Evolutionary conservation across 495 filamentous ascomycete genomes (phyloP).

Genomic region (Aspergillus indologenus): DNA sequence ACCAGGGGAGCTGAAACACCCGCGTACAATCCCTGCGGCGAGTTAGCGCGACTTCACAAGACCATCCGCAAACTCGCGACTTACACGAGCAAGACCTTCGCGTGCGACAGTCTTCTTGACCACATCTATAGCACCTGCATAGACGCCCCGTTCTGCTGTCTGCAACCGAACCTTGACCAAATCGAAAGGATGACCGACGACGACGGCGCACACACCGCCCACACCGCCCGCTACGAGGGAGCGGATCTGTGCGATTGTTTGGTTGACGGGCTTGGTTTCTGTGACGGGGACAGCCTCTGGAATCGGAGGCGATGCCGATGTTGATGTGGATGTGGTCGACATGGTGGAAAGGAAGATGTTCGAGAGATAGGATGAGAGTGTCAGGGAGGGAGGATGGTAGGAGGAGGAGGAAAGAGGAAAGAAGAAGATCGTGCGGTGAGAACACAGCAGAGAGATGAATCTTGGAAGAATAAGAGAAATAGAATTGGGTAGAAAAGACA

Average conservation of each 20-base stretch:
- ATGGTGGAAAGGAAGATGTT: slow-evolving; percentile 21
- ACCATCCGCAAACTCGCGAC: not conserved
- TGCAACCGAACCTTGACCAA: slow-evolving; percentile 96
- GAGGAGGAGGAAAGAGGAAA: slow-evolving; percentile 6
- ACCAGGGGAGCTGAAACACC: slow-evolving; percentile 92
- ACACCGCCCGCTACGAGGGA: slow-evolving; percentile 88
- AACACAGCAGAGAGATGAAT: not conserved
- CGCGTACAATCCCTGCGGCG: slow-evolving; percentile 77
- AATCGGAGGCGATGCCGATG: slow-evolving; percentile 31
- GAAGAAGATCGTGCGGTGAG: not conserved
- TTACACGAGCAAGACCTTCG: slow-evolving; percentile 71
- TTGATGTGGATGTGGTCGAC: slow-evolving; percentile 32
- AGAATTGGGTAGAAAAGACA: not conserved
- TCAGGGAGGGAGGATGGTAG: slow-evolving; percentile 13
- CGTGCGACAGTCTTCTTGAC: slow-evolving; percentile 81
- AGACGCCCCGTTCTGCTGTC: slow-evolving; percentile 91
- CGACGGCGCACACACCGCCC: slow-evolving; percentile 88
- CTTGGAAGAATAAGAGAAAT: not conserved
- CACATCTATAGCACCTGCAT: slow-evolving; percentile 86
- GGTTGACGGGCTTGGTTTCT: slow-evolving; percentile 40
- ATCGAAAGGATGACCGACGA: slow-evolving; percentile 95
- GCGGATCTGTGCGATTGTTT: slow-evolving; percentile 56
- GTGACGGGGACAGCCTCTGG: slow-evolving; percentile 33
- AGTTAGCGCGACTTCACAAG: slow-evolving; percentile 9
- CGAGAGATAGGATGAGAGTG: slow-evolving; percentile 10